Conservation (phyloP, 2,329 filamentous ascomycete species). For the Ophiognomonia clavigignenti-juglandacearum region DNA sequence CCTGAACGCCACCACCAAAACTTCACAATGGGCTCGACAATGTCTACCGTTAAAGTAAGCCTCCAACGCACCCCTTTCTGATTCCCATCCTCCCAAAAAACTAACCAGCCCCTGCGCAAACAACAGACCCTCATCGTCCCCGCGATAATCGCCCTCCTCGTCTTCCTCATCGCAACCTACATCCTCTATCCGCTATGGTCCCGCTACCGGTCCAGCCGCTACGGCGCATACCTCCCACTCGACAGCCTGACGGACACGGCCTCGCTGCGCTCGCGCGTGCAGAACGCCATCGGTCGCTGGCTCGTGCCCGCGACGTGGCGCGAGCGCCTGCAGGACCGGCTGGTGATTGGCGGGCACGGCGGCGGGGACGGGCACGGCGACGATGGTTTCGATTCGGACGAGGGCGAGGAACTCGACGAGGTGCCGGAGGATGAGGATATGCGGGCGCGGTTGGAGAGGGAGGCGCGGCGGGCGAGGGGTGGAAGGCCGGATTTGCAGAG, state of each 20-base stretch:
- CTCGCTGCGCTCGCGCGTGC: conserved; percentile 48
- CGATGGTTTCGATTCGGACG: conserved; percentile 55
- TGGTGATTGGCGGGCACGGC: conserved; percentile 26
- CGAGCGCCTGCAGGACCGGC: conserved; percentile 29
- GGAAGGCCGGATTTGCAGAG: conserved; percentile 42
- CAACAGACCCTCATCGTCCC: conserved; percentile 69
- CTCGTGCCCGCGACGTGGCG: conserved; percentile 46
- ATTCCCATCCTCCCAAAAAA: not conserved
- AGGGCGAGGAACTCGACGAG: conserved; percentile 65
- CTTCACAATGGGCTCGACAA: conserved; percentile 28
- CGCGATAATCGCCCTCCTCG: conserved; percentile 62
- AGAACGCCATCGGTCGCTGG: conserved; percentile 33
- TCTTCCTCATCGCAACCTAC: conserved; percentile 64
- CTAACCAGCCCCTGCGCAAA: not conserved
- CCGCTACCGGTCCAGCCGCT: conserved; percentile 59
- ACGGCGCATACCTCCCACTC: conserved; percentile 69
- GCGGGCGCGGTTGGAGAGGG: conserved; percentile 29
- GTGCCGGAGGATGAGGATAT: conserved; percentile 47
- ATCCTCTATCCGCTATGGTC: conserved; percentile 64
- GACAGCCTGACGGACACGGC: conserved; percentile 55
- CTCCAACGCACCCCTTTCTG: no score
- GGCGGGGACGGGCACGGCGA: conserved; percentile 35
- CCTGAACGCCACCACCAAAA: not conserved
- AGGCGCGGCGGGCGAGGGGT: conserved; percentile 11
- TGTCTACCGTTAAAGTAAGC: conserved; percentile 22